phyloP scores from a whole-genome alignment of 2,329 filamentous ascomycete genomes.

The Onygena corvina region DNA sequence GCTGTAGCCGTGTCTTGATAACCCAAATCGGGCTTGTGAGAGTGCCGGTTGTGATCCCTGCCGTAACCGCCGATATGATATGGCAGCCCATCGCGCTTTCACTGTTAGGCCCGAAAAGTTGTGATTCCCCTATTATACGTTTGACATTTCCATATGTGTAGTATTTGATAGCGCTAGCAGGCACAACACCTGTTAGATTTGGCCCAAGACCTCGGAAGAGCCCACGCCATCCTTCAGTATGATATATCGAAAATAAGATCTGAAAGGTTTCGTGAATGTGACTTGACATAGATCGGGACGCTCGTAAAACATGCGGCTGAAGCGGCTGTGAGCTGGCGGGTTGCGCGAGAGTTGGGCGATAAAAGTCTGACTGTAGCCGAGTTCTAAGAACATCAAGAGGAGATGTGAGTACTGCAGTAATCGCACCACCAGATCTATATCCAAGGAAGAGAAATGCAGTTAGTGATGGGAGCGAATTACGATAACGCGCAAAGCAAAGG shows the following conservation, averaged over 20 bases:
- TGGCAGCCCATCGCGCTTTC: slow-evolving; percentile 59
- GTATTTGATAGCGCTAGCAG: slow-evolving; percentile 84
- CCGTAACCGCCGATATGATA: slow-evolving; percentile 59
- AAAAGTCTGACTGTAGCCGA: slow-evolving; percentile 83
- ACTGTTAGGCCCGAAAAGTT: slow-evolving; percentile 2
- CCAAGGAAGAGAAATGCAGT: not conserved
- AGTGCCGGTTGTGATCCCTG: slow-evolving; percentile 76
- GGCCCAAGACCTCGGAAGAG: slow-evolving; percentile 89
- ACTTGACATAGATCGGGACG: not conserved
- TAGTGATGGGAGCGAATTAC: not conserved
- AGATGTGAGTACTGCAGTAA: slow-evolving; percentile 75
- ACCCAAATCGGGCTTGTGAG: slow-evolving; percentile 95
- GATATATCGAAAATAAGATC: slow-evolving; percentile 70
- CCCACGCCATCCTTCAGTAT: slow-evolving; percentile 68
- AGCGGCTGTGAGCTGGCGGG: not conserved
- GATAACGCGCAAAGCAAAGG: not conserved
- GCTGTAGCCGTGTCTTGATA: slow-evolving; percentile 81
- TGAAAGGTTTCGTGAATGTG: slow-evolving; percentile 79
- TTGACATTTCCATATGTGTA: slow-evolving; percentile 90
- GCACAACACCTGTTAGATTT: slow-evolving; percentile 79
- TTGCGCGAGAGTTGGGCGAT: slow-evolving; percentile 59
- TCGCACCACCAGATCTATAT: slow-evolving; percentile 57
- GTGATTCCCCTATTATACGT: slow-evolving; percentile 38
- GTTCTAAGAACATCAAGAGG: slow-evolving; percentile 90
- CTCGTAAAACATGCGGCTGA: not conserved